These are phyloP conservation scores for Paramyrothecium sp. DNA, from an alignment of 2,329 filamentous ascomycete genomes.

Conservation along the genomic window DNA sequence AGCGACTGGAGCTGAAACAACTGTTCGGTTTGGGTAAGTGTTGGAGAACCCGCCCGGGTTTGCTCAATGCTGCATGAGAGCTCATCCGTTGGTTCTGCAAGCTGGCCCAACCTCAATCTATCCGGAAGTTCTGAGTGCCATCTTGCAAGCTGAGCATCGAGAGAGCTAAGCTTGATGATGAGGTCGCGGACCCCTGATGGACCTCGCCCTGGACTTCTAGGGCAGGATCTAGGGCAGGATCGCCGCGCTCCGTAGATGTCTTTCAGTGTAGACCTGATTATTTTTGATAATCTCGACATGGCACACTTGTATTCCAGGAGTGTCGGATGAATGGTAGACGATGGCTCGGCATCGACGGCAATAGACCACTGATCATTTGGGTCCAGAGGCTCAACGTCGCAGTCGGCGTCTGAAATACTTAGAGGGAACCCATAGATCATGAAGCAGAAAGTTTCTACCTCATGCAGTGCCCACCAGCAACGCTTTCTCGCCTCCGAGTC, in stretches of 20 bases:
- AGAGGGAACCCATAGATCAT: slow-evolving; percentile 36
- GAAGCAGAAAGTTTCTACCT: slow-evolving; percentile 37
- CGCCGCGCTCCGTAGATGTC: slow-evolving; percentile 11
- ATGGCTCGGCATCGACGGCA: not conserved
- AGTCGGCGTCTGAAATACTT: slow-evolving; percentile 28
- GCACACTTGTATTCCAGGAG: slow-evolving; percentile 17
- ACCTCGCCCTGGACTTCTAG: too few species aligned
- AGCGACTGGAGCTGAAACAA: slow-evolving; percentile 29
- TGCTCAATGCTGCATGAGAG: too few species aligned
- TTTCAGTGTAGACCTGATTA: slow-evolving; percentile 11
- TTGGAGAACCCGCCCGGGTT: too few species aligned
- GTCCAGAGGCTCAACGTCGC: slow-evolving; percentile 25
- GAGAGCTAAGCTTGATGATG: not conserved
- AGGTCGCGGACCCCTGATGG: not conserved
- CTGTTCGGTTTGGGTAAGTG: slow-evolving; percentile 5
- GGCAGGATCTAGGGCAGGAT: not conserved
- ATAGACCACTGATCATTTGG: slow-evolving; percentile 18
- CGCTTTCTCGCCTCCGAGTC: slow-evolving; percentile 26
- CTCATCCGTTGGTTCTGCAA: not conserved
- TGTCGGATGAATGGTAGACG: not conserved
- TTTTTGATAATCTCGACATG: slow-evolving; percentile 16
- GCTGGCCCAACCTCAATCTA: slow-evolving; percentile 2
- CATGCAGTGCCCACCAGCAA: slow-evolving; percentile 39
- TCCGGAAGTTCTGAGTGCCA: not conserved
- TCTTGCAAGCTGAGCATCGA: not conserved